phyloP scores from a whole-genome alignment of 768 basidiomycete species.

The Galerina sulciceps region DNA sequence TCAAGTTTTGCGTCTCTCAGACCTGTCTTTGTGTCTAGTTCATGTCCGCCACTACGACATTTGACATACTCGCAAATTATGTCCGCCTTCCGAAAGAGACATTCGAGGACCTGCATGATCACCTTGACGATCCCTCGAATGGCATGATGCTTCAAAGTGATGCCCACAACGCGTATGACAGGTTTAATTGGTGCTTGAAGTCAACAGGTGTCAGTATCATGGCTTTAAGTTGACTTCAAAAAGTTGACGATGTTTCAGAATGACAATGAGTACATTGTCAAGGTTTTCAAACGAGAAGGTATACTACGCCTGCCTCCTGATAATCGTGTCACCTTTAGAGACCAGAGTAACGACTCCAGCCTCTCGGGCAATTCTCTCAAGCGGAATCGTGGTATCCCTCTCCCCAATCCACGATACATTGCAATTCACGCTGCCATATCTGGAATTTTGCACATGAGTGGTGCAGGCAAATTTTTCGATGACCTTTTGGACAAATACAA shows the following conservation, averaged over 20 bases:
- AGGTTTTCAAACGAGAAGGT: background rate
- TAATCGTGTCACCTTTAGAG: constrained; percentile 13
- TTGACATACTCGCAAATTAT: constrained; percentile 14
- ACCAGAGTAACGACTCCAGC: constrained; percentile 14
- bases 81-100: constrained; percentile 1
- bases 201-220: constrained; percentile 5
- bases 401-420: constrained; percentile 15
- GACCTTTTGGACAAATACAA: constrained; percentile 12
- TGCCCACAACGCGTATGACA: constrained; percentile 2
- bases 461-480: constrained; percentile 21
- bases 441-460: constrained; percentile 15
- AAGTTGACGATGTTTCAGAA: constrained; percentile 6
- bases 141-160: constrained; percentile 7
- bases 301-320: constrained; percentile 1
- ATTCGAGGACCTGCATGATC: constrained; percentile 7
- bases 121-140: constrained; percentile 12
- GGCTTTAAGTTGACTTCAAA: background rate
- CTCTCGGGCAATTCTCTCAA: background rate
- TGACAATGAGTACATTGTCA: constrained; percentile 8
- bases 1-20: background rate
- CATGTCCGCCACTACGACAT: constrained; percentile 11
- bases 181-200: constrained; percentile 18
- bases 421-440: constrained; percentile 20
- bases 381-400: background rate
- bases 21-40: constrained; percentile 8